These are phyloP conservation scores for Penicillium desertorum DNA, from an alignment of 495 filamentous ascomycete genomes.

Conservation along the genomic window DNA sequence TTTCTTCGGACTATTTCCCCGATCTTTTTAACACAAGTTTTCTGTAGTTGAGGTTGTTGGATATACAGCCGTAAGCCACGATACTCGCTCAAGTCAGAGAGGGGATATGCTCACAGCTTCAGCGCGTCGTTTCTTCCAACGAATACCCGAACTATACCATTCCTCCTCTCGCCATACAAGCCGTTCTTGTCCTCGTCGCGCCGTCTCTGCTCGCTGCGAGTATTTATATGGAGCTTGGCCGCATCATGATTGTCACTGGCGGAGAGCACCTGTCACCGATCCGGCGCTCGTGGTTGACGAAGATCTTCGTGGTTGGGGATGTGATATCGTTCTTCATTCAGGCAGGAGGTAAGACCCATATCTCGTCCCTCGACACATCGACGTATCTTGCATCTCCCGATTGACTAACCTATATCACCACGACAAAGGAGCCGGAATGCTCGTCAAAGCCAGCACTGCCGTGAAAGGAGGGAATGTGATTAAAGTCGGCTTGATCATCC, in stretches of 20 bases:
- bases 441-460: not conserved
- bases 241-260: slow-evolving; percentile 39
- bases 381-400: not conserved
- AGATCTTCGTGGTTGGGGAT: slow-evolving; percentile 28
- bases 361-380: not conserved
- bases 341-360: not conserved
- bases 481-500: not conserved
- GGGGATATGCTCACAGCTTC: not conserved
- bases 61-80: slow-evolving; percentile 34
- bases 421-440: not conserved
- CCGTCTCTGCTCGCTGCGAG: slow-evolving; percentile 49
- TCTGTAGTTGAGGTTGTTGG: slow-evolving; percentile 49
- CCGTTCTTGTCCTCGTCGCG: slow-evolving; percentile 33
- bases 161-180: slow-evolving; percentile 15
- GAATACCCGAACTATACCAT: slow-evolving; percentile 1
- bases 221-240: slow-evolving; percentile 53
- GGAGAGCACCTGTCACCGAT: slow-evolving; percentile 27
- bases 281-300: slow-evolving; percentile 13
- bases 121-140: not conserved
- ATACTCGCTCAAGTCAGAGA: not conserved
- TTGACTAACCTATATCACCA: not conserved
- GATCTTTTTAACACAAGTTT: not conserved
- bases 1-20: not conserved
- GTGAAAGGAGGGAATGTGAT: not conserved
- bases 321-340: slow-evolving; percentile 20